Evolutionary conservation across 1,139 yeast species (phyloP).

Genomic region (Geotrichum klebahnii): DNA sequence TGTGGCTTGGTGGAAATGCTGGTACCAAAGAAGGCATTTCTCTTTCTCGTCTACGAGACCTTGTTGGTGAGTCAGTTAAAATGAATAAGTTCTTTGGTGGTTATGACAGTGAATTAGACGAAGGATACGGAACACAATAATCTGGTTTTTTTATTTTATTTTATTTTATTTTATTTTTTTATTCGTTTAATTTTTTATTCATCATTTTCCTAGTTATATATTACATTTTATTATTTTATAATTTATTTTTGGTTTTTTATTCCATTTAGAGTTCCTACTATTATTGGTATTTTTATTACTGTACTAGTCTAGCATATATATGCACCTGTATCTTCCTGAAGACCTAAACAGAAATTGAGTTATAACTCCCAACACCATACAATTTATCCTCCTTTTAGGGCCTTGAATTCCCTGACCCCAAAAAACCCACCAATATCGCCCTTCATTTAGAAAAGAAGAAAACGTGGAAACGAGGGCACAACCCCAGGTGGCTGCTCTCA

Average conservation of each 20-base stretch:
- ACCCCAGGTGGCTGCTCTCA: too few species aligned
- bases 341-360: too few species aligned
- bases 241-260: conserved; percentile 1
- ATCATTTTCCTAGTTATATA: conserved; percentile 2
- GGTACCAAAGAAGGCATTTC: conserved; percentile 36
- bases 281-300: neutral
- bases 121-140: conserved; percentile 31
- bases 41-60: conserved; percentile 33
- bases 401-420: too few species aligned
- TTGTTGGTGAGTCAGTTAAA: conserved; percentile 37
- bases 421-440: too few species aligned
- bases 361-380: too few species aligned
- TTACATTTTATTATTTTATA: neutral
- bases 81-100: conserved; percentile 35
- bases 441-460: too few species aligned
- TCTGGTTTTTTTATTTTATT: conserved; percentile 3
- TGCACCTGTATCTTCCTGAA: too few species aligned
- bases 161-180: neutral
- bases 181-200: neutral
- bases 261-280: too few species aligned
- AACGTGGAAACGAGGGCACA: too few species aligned
- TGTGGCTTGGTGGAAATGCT: conserved; percentile 40
- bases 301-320: too few species aligned
- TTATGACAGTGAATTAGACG: conserved; percentile 28
- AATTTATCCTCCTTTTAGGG: too few species aligned